phyloP scores from a whole-genome alignment of 164 flowering plant species.

The Pachysandra terminalis region DNA sequence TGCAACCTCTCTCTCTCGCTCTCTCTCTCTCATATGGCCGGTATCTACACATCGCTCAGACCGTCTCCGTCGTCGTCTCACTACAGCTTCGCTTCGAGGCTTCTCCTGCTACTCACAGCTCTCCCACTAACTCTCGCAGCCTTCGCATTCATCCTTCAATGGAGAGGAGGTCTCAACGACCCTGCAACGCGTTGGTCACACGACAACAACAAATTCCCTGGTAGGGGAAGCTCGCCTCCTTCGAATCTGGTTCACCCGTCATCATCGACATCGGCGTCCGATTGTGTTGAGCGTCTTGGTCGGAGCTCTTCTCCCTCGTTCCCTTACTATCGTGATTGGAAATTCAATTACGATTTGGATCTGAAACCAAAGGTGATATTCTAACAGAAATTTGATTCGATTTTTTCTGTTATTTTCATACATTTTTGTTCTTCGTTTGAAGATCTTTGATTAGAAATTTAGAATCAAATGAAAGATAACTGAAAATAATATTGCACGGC shows the following conservation, averaged over 20 bases:
- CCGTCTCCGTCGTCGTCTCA: slow-evolving; percentile 22
- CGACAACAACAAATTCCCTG: slow-evolving; percentile 63
- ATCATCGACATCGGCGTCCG: slow-evolving; percentile 25
- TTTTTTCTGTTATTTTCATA: no score
- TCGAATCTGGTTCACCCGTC: slow-evolving; percentile 4
- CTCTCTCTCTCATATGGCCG: slow-evolving; percentile 42
- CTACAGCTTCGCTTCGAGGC: slow-evolving; percentile 37
- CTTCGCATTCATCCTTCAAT: slow-evolving; percentile 79
- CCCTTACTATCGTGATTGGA: slow-evolving; percentile 69
- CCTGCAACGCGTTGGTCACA: slow-evolving; percentile 70
- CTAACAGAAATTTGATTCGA: slow-evolving; percentile 9
- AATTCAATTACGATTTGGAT: slow-evolving; percentile 47
- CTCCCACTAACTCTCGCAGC: slow-evolving; percentile 77
- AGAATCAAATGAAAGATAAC: no score
- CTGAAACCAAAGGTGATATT: slow-evolving; percentile 70
- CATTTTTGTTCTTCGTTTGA: no score
- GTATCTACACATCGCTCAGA: slow-evolving; percentile 25
- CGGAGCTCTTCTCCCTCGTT: slow-evolving; percentile 44
- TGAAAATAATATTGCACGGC: no score
- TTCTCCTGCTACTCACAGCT: slow-evolving; percentile 63
- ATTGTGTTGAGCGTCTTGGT: slow-evolving; percentile 38
- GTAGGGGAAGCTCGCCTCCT: slow-evolving; percentile 48
- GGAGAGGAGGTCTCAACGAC: slow-evolving; percentile 82
- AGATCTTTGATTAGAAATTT: no score
- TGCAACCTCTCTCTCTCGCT: no score